Evolutionary conservation across 257 asterid genomes (phyloP).

Genomic region (Striga asiatica): DNA sequence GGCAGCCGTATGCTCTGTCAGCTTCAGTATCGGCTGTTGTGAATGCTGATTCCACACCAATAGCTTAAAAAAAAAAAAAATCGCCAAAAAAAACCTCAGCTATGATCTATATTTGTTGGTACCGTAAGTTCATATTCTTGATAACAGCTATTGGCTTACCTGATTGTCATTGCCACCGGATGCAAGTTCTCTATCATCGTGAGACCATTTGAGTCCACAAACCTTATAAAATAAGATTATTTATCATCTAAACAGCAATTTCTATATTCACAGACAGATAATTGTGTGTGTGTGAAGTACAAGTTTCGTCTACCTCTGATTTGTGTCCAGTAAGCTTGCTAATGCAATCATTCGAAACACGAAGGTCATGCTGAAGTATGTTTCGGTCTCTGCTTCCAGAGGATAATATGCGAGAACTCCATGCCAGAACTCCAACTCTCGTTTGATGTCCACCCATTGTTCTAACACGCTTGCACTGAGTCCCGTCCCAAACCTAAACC

Average conservation of each 20-base stretch:
- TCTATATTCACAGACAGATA: neutral
- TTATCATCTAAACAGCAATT: no score
- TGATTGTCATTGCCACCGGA: slow-evolving; percentile 98
- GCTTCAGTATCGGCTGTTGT: slow-evolving; percentile 64
- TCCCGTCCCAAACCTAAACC: slow-evolving; percentile 87
- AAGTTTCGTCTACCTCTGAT: slow-evolving; percentile 52
- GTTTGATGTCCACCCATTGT: slow-evolving; percentile 91
- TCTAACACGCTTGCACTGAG: slow-evolving; percentile 83
- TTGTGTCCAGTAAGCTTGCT: slow-evolving; percentile 89
- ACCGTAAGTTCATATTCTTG: neutral
- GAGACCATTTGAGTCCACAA: slow-evolving; percentile 97
- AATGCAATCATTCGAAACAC: slow-evolving; percentile 65
- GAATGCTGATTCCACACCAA: slow-evolving; percentile 91
- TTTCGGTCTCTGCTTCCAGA: slow-evolving; percentile 95
- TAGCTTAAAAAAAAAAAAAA: slow-evolving; percentile 31
- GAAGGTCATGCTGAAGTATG: slow-evolving; percentile 91
- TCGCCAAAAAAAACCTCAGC: neutral
- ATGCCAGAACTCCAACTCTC: slow-evolving; percentile 81
- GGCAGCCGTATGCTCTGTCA: slow-evolving; percentile 91
- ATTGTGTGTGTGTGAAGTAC: neutral
- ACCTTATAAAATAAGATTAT: slow-evolving; percentile 46
- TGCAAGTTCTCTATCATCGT: slow-evolving; percentile 94
- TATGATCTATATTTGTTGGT: neutral
- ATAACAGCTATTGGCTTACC: slow-evolving; percentile 24
- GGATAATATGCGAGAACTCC: slow-evolving; percentile 78